Evolutionary conservation across 768 basidiomycete genomes (phyloP), one percentile per base, ranked within the genome.

Genomic region (Peribolospora kevripleyi): DNA sequence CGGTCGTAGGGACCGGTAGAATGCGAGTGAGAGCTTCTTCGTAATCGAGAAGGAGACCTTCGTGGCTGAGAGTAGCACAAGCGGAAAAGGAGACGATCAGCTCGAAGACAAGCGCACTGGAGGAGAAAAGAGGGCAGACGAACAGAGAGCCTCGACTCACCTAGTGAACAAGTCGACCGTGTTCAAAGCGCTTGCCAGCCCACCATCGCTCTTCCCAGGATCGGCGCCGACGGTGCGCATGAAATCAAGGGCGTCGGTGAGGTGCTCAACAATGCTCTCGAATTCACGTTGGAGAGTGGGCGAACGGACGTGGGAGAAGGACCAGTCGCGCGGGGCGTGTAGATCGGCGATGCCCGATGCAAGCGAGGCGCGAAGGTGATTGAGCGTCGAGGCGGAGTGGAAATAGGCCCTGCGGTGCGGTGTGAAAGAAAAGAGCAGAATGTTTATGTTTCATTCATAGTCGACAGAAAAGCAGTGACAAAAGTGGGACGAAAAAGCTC

Each of bases 121-220:
- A 3, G 1, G 55, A 56, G 42, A 42, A 45, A 25, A 58, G 42
- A 11, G 25, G 42, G 40, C 25, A 11, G 25, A 41, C 13, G 48
- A 3, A 45, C 5, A 25, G 36, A 13, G 47, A 37, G 14, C 53
- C 8, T n/a, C 45, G 5, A 60, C 72, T 41, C 56, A 62, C 59
- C 83, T 87, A 3, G 85, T 88, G 70, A 85, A 95, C 60, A 95
- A 80, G 65, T 95, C 90, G 0, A 90, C 86, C 63, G 85, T 87
- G 37, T 83, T 83, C 25, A 88, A 76, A 74, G 54, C 79, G 76
- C 11, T 77, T 71, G 3, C 75, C 76, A 2, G 83, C 82, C 25
- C 87, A 63, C 82, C 86, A 1, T 76, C 68, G 0, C 71, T 63
- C 6, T 61, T 68, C 11, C 70, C 68, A 46, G 58, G 60, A 39